Percentiles rank a stretch among this genome's conserved stretches.
phyloP scores from a whole-genome alignment of 495 filamentous ascomycete genomes.

The Tuber calosporum region DNA sequence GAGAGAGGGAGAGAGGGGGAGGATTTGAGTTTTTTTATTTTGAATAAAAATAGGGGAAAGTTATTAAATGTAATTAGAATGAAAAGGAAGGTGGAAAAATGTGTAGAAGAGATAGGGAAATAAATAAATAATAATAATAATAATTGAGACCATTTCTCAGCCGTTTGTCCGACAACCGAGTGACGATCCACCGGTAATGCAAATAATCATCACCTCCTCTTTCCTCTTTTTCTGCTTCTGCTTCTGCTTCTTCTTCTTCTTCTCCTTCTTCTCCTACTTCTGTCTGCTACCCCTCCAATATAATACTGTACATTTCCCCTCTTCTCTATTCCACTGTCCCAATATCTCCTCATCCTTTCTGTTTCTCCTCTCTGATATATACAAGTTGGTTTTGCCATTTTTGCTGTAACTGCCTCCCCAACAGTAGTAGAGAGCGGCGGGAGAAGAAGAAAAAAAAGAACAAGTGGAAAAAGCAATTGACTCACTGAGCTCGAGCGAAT shows the following conservation, averaged over 20 bases:
- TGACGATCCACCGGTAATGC: background rate
- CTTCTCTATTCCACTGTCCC: background rate
- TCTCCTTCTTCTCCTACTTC: background rate
- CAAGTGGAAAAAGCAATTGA: background rate
- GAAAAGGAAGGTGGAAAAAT: background rate
- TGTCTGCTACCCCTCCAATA: background rate
- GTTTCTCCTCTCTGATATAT: background rate
- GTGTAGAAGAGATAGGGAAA: background rate
- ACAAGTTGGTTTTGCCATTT: background rate
- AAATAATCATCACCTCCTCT: background rate
- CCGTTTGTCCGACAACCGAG: background rate
- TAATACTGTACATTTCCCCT: slow-evolving; percentile 1
- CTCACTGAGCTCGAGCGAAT: background rate
- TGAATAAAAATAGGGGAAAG: background rate
- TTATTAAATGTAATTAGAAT: background rate
- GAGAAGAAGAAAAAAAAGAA: too few species aligned
- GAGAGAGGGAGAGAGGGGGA: too few species aligned
- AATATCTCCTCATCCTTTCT: background rate
- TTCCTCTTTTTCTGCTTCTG: background rate
- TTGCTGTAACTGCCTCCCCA: background rate
- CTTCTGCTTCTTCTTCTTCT: too few species aligned
- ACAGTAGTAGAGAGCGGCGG: background rate
- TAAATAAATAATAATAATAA: background rate
- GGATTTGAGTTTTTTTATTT: background rate
- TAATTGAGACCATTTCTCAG: background rate